Evolutionary conservation across 2,329 filamentous ascomycete genomes (phyloP), one percentile per base, ranked within the genome.

Genomic region (Paraconiothyrium sp.): DNA sequence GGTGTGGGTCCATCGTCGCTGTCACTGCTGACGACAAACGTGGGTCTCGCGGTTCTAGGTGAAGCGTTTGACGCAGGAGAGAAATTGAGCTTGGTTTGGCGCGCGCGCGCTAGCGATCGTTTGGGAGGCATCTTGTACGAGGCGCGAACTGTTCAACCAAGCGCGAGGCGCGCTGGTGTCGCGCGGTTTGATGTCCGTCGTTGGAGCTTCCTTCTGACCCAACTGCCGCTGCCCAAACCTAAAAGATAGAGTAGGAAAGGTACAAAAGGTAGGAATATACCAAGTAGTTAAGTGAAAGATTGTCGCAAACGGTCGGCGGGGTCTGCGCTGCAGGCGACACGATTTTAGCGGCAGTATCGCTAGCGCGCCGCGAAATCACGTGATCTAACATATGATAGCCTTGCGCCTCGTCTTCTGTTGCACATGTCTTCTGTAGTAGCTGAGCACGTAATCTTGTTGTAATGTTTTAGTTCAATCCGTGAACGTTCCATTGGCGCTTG

Each of bases 21-120:
- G 54, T 61, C 13, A 34, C 35, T 27, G 49, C 34, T 37, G 34
- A 74, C 58, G 77, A 74, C 30, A 67, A 57, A 39, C 76, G 67
- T 32, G 77, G 74, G 22, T 67, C 62, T 16, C 46, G 76, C 61
- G 5, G 75, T 68, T 20, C 74, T 75, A 16, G 79, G 77, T 5
- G 80, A 80, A 0, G 79, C 78, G 13, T 80, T 78, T 8, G 79
- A 71, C 4, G 81, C 61, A 4, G 80, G 78, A 0, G 79, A 81
- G 70, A 84, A 84, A 52, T 72, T 75, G 22, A 84, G 71, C 30
- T 79, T 79, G 8, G 77, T 76, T 63, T 84, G 82, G 43, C 76
- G 76, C 62, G 72, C 74, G 49, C 67, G 70, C 22, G 67, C 62
- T 49, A 64, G 64, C 37, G 62, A 32, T 34, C 71, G 68, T 60